Conservation (phyloP, 1,284 basidiomycete species). For the Ceratobasidium sp. region DNA sequence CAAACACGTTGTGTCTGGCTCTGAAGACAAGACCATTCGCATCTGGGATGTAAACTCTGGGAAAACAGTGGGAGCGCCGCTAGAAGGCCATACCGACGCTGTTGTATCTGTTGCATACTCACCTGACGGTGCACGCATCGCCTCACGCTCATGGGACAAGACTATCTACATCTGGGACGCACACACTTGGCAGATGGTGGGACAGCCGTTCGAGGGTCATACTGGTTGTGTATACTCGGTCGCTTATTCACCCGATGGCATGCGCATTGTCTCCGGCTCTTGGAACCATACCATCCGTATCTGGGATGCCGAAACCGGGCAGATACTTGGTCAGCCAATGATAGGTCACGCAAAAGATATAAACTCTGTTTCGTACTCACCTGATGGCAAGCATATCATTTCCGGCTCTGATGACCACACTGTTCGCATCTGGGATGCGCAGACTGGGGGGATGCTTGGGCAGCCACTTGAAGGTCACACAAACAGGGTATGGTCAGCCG, state of each 20-base stretch:
- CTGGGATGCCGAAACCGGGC: too few species aligned
- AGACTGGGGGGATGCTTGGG: too few species aligned
- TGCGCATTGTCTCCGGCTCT: neutral
- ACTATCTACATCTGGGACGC: conserved; percentile 1
- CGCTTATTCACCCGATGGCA: neutral
- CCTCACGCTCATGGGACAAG: neutral
- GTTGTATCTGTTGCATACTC: neutral
- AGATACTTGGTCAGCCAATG: too few species aligned
- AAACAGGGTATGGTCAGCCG: too few species aligned
- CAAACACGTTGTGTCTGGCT: conserved; percentile 19
- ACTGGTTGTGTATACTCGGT: neutral
- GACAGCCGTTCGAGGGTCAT: neutral
- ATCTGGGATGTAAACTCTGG: neutral
- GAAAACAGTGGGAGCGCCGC: neutral
- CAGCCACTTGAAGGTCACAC: too few species aligned
- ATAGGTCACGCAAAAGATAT: too few species aligned
- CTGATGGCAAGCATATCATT: too few species aligned
- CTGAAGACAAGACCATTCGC: conserved; percentile 14
- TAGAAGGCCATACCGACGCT: neutral
- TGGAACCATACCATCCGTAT: neutral
- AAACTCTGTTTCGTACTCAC: too few species aligned
- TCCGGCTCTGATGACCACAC: too few species aligned
- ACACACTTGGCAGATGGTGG: neutral
- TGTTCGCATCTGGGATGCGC: too few species aligned
- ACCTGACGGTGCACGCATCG: neutral